phyloP scores from a whole-genome alignment of 805 yeast species.

The Millerozyma miso region DNA sequence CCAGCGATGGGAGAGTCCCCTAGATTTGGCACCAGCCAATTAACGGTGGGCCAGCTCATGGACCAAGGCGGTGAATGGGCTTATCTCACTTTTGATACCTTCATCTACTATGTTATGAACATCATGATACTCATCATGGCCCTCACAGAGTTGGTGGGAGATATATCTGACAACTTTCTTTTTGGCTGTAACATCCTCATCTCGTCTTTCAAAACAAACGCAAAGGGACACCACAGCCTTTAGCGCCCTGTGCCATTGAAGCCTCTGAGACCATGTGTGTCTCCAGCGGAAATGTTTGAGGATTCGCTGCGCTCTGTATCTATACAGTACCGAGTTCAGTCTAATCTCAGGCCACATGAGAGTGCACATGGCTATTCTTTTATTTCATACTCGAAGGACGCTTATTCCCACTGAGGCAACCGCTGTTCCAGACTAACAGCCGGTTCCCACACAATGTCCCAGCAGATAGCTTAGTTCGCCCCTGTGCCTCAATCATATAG shows the following conservation, averaged over 20 bases:
- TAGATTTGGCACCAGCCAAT: background rate
- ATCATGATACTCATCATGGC: constrained; percentile 9
- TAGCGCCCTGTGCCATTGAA: too few species aligned
- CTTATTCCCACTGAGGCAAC: too few species aligned
- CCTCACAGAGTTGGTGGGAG: constrained; percentile 14
- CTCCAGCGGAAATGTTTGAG: too few species aligned
- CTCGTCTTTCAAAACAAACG: constrained; percentile 15
- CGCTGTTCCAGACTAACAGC: too few species aligned
- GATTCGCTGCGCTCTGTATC: too few species aligned
- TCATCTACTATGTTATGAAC: constrained; percentile 11
- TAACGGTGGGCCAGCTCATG: background rate
- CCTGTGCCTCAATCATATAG: too few species aligned
- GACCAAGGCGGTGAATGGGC: constrained; percentile 2
- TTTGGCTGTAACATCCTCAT: constrained; percentile 14
- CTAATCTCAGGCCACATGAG: too few species aligned
- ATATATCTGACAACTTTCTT: constrained; percentile 12
- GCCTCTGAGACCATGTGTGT: too few species aligned
- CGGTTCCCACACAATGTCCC: too few species aligned
- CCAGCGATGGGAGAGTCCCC: background rate
- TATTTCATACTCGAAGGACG: background rate
- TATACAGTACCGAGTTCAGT: too few species aligned
- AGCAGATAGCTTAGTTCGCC: too few species aligned
- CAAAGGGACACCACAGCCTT: too few species aligned
- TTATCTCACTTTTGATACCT: constrained; percentile 8
- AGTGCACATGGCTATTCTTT: background rate